A percentile compares a stretch with the other conserved stretches of the same genome.
phyloP scores from a whole-genome alignment of 1,284 basidiomycete genomes.

The Pyrrhoderma lamaoense region DNA sequence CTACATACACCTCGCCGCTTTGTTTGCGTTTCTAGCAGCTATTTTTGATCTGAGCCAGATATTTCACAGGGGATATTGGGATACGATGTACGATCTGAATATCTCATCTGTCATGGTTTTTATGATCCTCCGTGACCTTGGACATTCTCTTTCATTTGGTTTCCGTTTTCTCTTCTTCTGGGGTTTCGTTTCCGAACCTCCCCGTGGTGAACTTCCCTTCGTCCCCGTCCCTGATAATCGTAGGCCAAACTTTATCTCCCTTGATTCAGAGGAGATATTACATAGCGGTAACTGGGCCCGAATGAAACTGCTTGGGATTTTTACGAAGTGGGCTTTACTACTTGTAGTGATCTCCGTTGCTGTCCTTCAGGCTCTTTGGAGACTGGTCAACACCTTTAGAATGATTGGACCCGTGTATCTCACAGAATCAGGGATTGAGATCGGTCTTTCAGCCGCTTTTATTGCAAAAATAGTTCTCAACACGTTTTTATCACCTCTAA shows the following conservation, averaged over 20 bases:
- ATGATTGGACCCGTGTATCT: conserved; percentile 47
- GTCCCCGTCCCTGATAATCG: conserved; percentile 17
- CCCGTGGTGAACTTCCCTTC: conserved; percentile 34
- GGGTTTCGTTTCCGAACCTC: conserved; percentile 52
- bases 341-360: conserved; percentile 38
- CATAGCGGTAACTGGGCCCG: conserved; percentile 59
- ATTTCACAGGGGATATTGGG: conserved; percentile 34
- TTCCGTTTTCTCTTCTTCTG: conserved; percentile 62
- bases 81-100: conserved; percentile 23
- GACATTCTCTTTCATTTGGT: conserved; percentile 49
- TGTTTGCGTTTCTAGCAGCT: conserved; percentile 54
- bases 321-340: conserved; percentile 47
- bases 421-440: conserved; percentile 48
- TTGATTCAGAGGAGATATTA: conserved; percentile 20
- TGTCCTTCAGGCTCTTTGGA: conserved; percentile 58
- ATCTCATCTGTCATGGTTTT: conserved; percentile 34
- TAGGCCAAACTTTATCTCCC: conserved; percentile 21
- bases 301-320: conserved; percentile 49
- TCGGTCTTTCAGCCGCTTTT: conserved; percentile 50
- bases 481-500: conserved; percentile 36
- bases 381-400: conserved; percentile 37
- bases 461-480: conserved; percentile 59
- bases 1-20: conserved; percentile 48
- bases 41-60: conserved; percentile 58
- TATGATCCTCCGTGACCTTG: conserved; percentile 50